phyloP scores from a whole-genome alignment of 768 basidiomycete species.

The Collybia sordida region DNA sequence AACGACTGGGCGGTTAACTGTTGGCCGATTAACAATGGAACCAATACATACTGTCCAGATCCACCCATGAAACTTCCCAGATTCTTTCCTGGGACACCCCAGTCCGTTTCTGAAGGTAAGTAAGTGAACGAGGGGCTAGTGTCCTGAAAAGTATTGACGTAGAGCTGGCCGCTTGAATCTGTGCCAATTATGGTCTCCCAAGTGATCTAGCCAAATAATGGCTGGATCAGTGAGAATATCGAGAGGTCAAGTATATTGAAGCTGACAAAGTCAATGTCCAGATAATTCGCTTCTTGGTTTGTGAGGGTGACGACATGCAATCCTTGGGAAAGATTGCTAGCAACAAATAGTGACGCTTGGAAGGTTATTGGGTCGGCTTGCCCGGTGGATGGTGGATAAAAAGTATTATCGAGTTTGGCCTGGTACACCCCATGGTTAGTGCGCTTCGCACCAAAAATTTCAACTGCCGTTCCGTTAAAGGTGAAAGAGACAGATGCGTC shows the following conservation, averaged over 20 bases:
- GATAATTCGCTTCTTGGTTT: conserved; percentile 21
- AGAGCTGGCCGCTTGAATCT: conserved; percentile 18
- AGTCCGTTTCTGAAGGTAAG: conserved; percentile 22
- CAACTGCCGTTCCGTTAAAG: conserved; percentile 52
- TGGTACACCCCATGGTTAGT: conserved; percentile 44
- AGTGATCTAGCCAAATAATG: conserved; percentile 22
- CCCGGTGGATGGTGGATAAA: conserved; percentile 28
- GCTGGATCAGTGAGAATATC: neutral
- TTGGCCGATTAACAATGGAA: no score
- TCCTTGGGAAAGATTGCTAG: conserved; percentile 27
- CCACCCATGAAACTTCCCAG: conserved; percentile 39
- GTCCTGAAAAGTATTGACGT: conserved; percentile 30
- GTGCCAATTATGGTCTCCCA: conserved; percentile 28
- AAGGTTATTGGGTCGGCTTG: conserved; percentile 27
- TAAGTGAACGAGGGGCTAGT: conserved; percentile 37
- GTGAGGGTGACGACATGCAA: conserved; percentile 37
- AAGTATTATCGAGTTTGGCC: conserved; percentile 37
- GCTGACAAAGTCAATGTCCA: conserved; percentile 53
- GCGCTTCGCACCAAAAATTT: conserved; percentile 51
- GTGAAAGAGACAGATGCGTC: conserved; percentile 35
- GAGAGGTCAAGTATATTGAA: no score
- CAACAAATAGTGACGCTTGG: conserved; percentile 41
- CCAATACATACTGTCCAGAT: conserved; percentile 37
- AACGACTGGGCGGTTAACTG: no score
- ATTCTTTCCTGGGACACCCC: conserved; percentile 28